These are phyloP conservation scores for Rhodamnia rubescens DNA, from an alignment of 345 rosid genomes.

Conservation along the genomic window DNA sequence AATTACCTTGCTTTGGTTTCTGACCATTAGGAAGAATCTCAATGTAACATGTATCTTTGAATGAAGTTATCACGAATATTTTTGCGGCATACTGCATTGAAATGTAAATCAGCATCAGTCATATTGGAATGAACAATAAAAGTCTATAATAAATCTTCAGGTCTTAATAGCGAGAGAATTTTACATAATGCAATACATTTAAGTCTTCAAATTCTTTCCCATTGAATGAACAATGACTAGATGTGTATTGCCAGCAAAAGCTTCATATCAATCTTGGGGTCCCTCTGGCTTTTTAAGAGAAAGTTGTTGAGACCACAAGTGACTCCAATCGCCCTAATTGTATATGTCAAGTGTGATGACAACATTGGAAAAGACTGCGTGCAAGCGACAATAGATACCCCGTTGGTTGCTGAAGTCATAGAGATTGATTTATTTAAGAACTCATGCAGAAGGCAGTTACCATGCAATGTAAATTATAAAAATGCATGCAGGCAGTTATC, in stretches of 20 bases:
- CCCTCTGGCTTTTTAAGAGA: not conserved
- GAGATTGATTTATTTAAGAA: not conserved
- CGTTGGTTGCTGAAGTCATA: not conserved
- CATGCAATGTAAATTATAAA: not conserved
- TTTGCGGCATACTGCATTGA: conserved; percentile 54
- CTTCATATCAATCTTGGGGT: not conserved
- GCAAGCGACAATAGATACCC: not conserved
- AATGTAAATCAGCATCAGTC: not conserved
- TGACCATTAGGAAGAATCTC: conserved; percentile 68
- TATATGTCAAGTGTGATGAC: not conserved
- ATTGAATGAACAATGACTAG: not conserved
- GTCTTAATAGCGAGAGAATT: not conserved
- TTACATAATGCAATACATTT: not conserved
- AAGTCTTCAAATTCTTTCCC: not conserved
- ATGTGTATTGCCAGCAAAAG: not conserved
- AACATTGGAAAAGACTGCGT: not conserved
- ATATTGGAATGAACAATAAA: not conserved
- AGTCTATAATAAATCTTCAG: not conserved
- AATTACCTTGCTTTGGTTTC: conserved; percentile 59
- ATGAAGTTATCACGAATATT: conserved; percentile 76
- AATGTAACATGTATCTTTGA: conserved; percentile 77
- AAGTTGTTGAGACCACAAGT: not conserved
- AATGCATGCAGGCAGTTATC: not conserved
- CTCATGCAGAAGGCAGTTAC: not conserved
- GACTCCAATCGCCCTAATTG: not conserved